A percentile compares a stretch with the other conserved stretches of the same genome.
Evolutionary conservation across 2,329 filamentous ascomycete genomes (phyloP).

Genomic region (Mollisiaceae sp.): DNA sequence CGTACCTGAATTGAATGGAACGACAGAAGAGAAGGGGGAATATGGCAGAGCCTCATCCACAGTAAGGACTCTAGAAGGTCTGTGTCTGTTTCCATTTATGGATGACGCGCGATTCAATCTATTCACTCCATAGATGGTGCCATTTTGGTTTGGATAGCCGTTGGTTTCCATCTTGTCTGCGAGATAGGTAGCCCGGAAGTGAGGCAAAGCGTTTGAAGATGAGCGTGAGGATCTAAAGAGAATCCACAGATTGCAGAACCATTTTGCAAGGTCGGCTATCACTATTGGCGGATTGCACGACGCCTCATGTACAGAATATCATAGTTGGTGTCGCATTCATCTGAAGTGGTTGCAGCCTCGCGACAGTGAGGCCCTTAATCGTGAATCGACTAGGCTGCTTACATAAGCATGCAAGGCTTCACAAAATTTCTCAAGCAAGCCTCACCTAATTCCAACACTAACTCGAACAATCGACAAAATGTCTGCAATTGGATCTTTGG

Average conservation of each 20-base stretch:
- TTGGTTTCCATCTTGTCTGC: constrained; percentile 37
- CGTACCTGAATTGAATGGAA: constrained; percentile 76
- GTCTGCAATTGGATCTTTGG: constrained; percentile 87
- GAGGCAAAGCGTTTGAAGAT: constrained; percentile 6
- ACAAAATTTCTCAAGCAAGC: background rate
- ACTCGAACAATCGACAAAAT: constrained; percentile 53
- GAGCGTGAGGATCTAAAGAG: background rate
- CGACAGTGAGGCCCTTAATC: constrained; percentile 22
- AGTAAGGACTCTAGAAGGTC: constrained; percentile 55
- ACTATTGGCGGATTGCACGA: background rate
- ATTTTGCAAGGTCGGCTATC: background rate
- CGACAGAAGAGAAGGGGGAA: constrained; percentile 79
- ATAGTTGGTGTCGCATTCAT: background rate
- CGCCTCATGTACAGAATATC: background rate
- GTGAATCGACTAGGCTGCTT: background rate
- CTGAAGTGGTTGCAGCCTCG: constrained; percentile 5
- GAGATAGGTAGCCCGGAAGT: background rate
- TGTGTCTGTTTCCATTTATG: constrained; percentile 21
- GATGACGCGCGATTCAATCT: constrained; percentile 27
- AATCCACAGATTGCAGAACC: background rate
- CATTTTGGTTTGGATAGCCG: constrained; percentile 35
- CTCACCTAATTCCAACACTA: constrained; percentile 2
- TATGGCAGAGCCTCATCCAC: constrained; percentile 81
- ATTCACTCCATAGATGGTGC: constrained; percentile 30
- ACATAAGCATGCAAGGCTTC: background rate